Conservation (phyloP, 208 protist species). For the Blastocrithidia nonstop region DNA sequence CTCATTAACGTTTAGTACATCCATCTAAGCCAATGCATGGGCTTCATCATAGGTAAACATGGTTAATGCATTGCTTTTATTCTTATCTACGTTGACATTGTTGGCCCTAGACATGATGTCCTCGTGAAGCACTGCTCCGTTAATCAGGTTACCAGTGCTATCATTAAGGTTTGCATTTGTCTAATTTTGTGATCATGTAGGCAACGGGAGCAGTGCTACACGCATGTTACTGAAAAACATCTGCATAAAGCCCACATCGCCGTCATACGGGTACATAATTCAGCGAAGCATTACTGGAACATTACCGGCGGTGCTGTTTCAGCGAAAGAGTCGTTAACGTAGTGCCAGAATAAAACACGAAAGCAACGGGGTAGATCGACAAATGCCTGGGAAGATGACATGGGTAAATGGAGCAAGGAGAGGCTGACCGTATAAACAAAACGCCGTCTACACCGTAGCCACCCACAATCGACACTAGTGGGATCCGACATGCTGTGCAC, state of each 20-base stretch:
- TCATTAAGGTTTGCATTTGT: too few species aligned
- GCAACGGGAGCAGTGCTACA: too few species aligned
- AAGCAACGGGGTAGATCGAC: constrained; percentile 35
- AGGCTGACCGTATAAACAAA: constrained; percentile 44
- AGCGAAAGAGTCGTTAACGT: constrained; percentile 39
- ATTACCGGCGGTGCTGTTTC: constrained; percentile 19
- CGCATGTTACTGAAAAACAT: constrained; percentile 27
- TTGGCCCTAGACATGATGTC: constrained; percentile 10
- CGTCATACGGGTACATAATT: constrained; percentile 20
- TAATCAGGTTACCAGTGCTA: too few species aligned
- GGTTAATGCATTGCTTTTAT: constrained; percentile 6
- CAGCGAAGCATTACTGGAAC: constrained; percentile 14
- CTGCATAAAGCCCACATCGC: constrained; percentile 13
- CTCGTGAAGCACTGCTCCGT: too few species aligned
- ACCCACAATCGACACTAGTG: constrained; percentile 48
- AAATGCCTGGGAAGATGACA: constrained; percentile 50
- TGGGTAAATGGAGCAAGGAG: constrained; percentile 73
- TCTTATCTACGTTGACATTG: constrained; percentile 1
- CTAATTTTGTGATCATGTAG: too few species aligned
- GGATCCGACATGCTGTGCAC: constrained; percentile 30
- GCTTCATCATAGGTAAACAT: constrained; percentile 66
- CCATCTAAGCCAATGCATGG: constrained; percentile 37
- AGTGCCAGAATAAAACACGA: constrained; percentile 48
- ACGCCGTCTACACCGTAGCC: constrained; percentile 52
- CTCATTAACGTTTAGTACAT: constrained; percentile 60